These are phyloP conservation scores for Papiliotrema nemorosa DNA, from an alignment of 1,284 basidiomycete species.

Conservation along the genomic window DNA sequence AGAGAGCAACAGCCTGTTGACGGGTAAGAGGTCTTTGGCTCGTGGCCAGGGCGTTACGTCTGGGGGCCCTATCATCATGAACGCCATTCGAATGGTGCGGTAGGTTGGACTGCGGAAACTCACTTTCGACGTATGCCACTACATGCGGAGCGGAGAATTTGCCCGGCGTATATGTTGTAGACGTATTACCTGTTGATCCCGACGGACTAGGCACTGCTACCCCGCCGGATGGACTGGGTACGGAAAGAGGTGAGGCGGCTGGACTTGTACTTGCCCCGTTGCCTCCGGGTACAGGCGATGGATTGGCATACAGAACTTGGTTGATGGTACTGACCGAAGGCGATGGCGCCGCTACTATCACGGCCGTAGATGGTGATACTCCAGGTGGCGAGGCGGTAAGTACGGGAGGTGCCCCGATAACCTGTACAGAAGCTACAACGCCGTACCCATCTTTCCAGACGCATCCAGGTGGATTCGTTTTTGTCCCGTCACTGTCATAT, in stretches of 20 bases:
- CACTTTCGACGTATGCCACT: background rate
- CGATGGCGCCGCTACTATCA: no score
- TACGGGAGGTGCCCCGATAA: no score
- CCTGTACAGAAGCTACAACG: background rate
- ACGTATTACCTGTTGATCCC: background rate
- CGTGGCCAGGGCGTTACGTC: background rate
- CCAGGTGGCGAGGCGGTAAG: no score
- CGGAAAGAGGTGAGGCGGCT: no score
- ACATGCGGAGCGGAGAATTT: background rate
- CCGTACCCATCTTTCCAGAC: background rate
- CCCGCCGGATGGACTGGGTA: no score
- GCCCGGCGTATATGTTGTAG: background rate
- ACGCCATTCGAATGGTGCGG: background rate
- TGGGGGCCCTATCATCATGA: background rate
- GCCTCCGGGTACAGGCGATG: no score
- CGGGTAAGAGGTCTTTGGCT: background rate
- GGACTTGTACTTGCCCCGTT: no score
- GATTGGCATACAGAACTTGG: no score
- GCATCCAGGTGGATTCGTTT: background rate
- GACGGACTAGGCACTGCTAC: background rate
- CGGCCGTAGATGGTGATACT: no score
- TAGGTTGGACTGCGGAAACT: background rate
- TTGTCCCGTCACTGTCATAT: background rate
- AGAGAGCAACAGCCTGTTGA: slow-evolving; percentile 44
- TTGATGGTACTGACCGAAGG: no score